Conservation (phyloP, 2,329 filamentous ascomycete species). For the Colletotrichum graminicola region DNA sequence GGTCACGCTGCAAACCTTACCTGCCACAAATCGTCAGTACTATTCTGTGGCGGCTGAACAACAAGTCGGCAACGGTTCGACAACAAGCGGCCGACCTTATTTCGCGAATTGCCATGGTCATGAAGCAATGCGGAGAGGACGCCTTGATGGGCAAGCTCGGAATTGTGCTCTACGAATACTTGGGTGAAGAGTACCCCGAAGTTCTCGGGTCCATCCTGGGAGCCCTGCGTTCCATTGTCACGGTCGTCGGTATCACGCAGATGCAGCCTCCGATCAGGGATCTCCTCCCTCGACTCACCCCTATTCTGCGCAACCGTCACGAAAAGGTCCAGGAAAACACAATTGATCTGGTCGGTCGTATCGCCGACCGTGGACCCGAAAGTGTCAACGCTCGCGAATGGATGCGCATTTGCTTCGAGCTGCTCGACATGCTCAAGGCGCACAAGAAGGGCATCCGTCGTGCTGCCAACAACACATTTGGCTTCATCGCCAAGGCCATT, state of each 20-base stretch:
- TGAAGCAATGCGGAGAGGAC: slow-evolving; percentile 98
- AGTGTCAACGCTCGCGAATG: slow-evolving; percentile 97
- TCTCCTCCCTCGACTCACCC: slow-evolving; percentile 91
- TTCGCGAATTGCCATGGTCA: slow-evolving; percentile 96
- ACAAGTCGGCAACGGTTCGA: slow-evolving; percentile 95
- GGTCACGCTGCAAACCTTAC: slow-evolving; percentile 94
- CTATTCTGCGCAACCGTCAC: slow-evolving; percentile 97
- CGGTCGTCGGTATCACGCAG: slow-evolving; percentile 95
- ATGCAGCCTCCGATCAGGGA: slow-evolving; percentile 99
- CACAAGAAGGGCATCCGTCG: slow-evolving; percentile 99
- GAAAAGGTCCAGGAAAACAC: slow-evolving; percentile 99
- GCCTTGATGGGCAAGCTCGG: slow-evolving; percentile 95
- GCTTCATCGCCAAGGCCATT: slow-evolving; percentile 99
- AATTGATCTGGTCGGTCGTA: slow-evolving; percentile 96
- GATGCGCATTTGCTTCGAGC: slow-evolving; percentile 99
- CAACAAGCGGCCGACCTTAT: slow-evolving; percentile 98
- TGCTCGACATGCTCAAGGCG: slow-evolving; percentile 98
- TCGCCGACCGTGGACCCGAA: slow-evolving; percentile 95
- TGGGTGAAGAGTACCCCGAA: slow-evolving; percentile 98
- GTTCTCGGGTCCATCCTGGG: slow-evolving; percentile 97
- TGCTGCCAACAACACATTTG: slow-evolving; percentile 99
- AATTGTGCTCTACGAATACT: slow-evolving; percentile 95
- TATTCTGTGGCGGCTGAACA: slow-evolving; percentile 96
- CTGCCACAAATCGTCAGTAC: slow-evolving; percentile 97
- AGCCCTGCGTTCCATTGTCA: slow-evolving; percentile 94